Conservation (phyloP, 305 asterid species). For the Solanum hybrid region DNA sequence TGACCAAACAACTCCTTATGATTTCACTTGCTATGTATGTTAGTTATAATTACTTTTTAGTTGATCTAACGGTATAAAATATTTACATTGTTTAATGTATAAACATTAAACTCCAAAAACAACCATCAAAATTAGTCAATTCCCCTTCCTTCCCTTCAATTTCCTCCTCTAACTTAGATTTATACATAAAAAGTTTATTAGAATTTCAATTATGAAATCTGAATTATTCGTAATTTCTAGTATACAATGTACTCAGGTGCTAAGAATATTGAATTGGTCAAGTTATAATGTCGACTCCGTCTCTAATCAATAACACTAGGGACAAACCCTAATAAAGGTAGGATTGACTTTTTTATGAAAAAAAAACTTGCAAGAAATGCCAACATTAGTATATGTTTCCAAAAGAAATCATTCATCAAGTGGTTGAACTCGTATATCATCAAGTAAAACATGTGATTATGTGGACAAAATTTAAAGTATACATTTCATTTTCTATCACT, state of each 20-base stretch:
- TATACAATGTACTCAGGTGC: neutral
- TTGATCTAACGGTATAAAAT: neutral
- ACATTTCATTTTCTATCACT: neutral
- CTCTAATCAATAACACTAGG: neutral
- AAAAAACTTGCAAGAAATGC: neutral
- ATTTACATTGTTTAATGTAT: neutral
- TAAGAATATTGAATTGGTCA: neutral
- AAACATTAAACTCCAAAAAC: neutral
- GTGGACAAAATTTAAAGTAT: neutral
- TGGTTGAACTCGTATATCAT: neutral
- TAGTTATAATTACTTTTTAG: too few species aligned
- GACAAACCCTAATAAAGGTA: too few species aligned
- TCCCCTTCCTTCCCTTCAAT: neutral
- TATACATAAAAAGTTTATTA: neutral
- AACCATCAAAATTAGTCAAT: neutral
- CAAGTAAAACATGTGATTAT: neutral
- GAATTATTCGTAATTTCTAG: neutral
- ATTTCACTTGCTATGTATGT: neutral
- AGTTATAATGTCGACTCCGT: neutral
- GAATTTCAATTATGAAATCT: neutral
- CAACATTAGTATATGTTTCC: neutral
- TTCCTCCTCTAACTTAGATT: neutral
- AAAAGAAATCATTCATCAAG: neutral
- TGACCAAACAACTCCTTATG: neutral
- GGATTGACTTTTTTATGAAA: too few species aligned